A percentile compares a stretch with the other conserved stretches of the same genome.
Conservation (phyloP, 768 basidiomycete species). For the Suillus subalutaceus region DNA sequence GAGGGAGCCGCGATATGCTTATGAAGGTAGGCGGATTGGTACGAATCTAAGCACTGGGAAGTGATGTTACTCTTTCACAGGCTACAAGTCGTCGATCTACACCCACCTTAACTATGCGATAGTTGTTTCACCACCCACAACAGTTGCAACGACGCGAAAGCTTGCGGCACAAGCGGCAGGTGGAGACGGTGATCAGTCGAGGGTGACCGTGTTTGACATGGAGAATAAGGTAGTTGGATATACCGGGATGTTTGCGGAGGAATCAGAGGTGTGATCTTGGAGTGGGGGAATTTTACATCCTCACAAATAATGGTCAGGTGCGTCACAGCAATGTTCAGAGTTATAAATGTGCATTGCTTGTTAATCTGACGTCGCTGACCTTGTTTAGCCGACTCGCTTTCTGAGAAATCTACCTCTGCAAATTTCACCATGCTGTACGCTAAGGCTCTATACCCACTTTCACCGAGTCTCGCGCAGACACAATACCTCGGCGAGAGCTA, state of each 20-base stretch:
- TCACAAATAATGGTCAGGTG: conserved; percentile 80
- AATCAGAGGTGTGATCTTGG: conserved; percentile 79
- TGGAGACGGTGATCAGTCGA: conserved; percentile 61
- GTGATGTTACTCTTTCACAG: conserved; percentile 13
- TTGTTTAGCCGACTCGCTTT: conserved; percentile 59
- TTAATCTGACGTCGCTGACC: conserved; percentile 3
- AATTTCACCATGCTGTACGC: conserved; percentile 87
- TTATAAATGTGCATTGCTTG: not conserved
- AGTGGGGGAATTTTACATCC: conserved; percentile 80
- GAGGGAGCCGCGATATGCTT: conserved; percentile 83
- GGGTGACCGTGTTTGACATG: conserved; percentile 86
- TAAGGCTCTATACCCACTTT: conserved; percentile 76
- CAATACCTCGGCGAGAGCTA: conserved; percentile 72
- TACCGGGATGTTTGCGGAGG: conserved; percentile 77
- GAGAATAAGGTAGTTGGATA: conserved; percentile 92
- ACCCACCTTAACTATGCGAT: conserved; percentile 84
- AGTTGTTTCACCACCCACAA: conserved; percentile 85
- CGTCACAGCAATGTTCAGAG: conserved; percentile 21
- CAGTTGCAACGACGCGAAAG: conserved; percentile 51
- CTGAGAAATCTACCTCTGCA: conserved; percentile 78
- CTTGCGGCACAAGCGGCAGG: conserved; percentile 23
- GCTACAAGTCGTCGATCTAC: conserved; percentile 70
- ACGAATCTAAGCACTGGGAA: conserved; percentile 7
- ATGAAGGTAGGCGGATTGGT: conserved; percentile 67
- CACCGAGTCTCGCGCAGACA: conserved; percentile 80